Evolutionary conservation across 2,329 filamentous ascomycete genomes (phyloP).

Genomic region (Arthrobotrys iridis): DNA sequence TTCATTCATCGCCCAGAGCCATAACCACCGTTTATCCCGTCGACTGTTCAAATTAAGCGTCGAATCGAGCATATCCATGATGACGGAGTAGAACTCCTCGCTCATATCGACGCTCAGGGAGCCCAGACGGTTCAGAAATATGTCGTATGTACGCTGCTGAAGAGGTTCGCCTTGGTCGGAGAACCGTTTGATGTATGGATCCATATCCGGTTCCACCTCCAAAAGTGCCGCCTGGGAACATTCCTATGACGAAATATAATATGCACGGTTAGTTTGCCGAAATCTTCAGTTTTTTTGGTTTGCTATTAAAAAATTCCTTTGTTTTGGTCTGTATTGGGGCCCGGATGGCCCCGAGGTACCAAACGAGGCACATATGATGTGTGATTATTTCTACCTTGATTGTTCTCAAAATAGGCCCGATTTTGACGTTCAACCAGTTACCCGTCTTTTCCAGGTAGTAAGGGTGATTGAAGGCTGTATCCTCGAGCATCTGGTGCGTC

Average conservation of each 20-base stretch:
- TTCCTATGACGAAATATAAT: slow-evolving; percentile 4
- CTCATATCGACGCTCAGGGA: background rate
- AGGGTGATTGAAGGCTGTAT: slow-evolving; percentile 3
- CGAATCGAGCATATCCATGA: slow-evolving; percentile 1
- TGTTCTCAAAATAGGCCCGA: slow-evolving; percentile 13
- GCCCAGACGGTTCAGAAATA: background rate
- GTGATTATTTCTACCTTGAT: slow-evolving; percentile 13
- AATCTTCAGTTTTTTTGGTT: too few relatives aligned
- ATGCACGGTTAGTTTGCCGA: slow-evolving; percentile 1
- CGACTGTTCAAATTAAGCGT: background rate
- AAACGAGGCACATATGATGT: too few relatives aligned
- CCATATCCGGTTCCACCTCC: slow-evolving; percentile 6
- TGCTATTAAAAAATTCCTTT: too few relatives aligned
- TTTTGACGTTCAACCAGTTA: slow-evolving; percentile 15
- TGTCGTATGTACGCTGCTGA: slow-evolving; percentile 11
- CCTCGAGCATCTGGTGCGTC: slow-evolving; percentile 16
- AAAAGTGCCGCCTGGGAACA: slow-evolving; percentile 10
- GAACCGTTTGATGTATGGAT: slow-evolving; percentile 16
- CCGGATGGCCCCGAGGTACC: too few relatives aligned
- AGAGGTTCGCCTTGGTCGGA: slow-evolving; percentile 7
- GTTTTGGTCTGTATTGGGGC: too few relatives aligned
- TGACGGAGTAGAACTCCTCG: slow-evolving; percentile 10
- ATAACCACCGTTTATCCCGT: slow-evolving; percentile 11
- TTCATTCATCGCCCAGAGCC: slow-evolving; percentile 12
- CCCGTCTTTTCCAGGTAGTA: slow-evolving; percentile 25